A percentile compares a stretch with the other conserved stretches of the same genome.
Conservation (phyloP, 2,329 filamentous ascomycete genomes). For the Juglanconis oblonga region DNA sequence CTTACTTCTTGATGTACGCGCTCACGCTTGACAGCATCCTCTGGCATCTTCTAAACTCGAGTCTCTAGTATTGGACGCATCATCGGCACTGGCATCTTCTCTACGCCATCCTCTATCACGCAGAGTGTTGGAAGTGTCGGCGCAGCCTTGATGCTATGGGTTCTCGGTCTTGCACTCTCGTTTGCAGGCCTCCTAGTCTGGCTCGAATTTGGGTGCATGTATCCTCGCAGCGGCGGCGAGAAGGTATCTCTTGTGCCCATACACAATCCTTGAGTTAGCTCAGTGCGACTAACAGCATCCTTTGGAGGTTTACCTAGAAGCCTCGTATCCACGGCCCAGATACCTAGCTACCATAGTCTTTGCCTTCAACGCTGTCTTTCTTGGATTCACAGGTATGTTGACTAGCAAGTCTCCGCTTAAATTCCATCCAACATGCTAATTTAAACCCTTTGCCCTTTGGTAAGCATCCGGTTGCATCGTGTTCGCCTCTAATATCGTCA, state of each 20-base stretch:
- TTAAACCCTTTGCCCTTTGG: slow-evolving; percentile 14
- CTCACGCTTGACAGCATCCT: not conserved
- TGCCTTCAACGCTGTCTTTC: slow-evolving; percentile 59
- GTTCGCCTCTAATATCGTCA: slow-evolving; percentile 52
- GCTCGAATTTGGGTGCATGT: slow-evolving; percentile 68
- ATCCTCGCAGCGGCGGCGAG: slow-evolving; percentile 64
- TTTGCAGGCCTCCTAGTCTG: slow-evolving; percentile 59
- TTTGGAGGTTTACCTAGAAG: slow-evolving; percentile 60
- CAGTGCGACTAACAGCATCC: not conserved
- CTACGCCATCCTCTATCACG: slow-evolving; percentile 66
- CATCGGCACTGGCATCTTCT: slow-evolving; percentile 70
- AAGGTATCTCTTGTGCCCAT: slow-evolving; percentile 40
- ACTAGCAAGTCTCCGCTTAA: slow-evolving; percentile 61
- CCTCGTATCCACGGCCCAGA: slow-evolving; percentile 60
- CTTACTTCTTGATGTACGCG: not conserved
- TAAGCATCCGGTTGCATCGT: slow-evolving; percentile 30
- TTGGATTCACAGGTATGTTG: slow-evolving; percentile 56
- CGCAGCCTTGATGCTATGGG: slow-evolving; percentile 60
- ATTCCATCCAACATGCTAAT: slow-evolving; percentile 59
- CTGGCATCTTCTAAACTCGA: not conserved
- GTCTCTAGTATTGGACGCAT: slow-evolving; percentile 28
- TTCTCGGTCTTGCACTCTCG: slow-evolving; percentile 58
- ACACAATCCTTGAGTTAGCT: too few relatives aligned
- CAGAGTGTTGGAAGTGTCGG: slow-evolving; percentile 65
- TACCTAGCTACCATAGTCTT: slow-evolving; percentile 64